Evolutionary conservation across 2,329 filamentous ascomycete species (phyloP), one percentile per base, ranked within the genome.

Genomic region (Phaeosphaeria sp.): DNA sequence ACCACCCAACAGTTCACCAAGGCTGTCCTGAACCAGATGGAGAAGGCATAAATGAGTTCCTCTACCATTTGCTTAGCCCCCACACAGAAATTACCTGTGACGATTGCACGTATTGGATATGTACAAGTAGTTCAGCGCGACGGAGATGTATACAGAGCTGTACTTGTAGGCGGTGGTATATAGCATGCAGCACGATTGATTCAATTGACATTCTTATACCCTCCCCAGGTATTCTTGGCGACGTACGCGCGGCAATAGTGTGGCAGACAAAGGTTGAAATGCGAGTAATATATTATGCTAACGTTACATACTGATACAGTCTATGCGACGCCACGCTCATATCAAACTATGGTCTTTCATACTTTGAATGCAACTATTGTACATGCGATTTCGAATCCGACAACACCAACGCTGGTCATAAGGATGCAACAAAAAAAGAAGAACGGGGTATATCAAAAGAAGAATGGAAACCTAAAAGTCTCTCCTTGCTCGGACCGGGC

Each of bases 21-120:
- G 74, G 93, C 95, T 72, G 91, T 99, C 76, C 86, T 99, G 76
- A 88, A 93, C 84, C 92, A 95, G 86, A 96, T 99, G 93, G 94
- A 98, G 85, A 74, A 72, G 70, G 69, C 66, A 65, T 39, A n/a
- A 39, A 6, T 39, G 17, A 5, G 15, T n/a, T 13, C 13, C 30
- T 15, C 48, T 55, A 47, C 55, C 53, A 57, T 56, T 59, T 62
- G 61, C 56, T 59, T 57, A 60, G 53, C 24, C 45, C 24, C 24
- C 18, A 30, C 45, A 47, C 24, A 21, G 22, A 22, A 4, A 27
- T 47, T 47, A 30, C 9, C 45, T 24, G 22, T 47, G 45, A 47
- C 45, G 45, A 47, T 47, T 47, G 22, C n/a, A 47, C 62, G 65
- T 60, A 60, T 59, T 60, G 62, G 55, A 65, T 63, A 57, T 75